A percentile compares a stretch with the other conserved stretches of the same genome.
These are phyloP conservation scores for Metarhizium guizhouense DNA, from an alignment of 2,329 filamentous ascomycete species.

Conservation along the genomic window DNA sequence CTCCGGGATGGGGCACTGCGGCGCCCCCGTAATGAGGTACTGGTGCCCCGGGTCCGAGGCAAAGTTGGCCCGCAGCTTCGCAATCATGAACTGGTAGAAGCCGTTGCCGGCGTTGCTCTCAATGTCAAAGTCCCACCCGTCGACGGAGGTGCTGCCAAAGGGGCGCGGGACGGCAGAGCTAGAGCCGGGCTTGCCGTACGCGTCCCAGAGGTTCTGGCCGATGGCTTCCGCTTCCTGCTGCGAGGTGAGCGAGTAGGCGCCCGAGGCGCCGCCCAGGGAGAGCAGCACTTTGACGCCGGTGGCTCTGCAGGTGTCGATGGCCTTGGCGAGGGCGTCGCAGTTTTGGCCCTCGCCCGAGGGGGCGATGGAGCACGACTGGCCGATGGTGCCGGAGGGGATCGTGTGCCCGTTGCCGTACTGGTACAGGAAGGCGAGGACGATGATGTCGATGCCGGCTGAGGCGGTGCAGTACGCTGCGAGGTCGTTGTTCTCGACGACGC, in stretches of 20 bases:
- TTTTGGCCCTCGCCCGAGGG: conserved; percentile 20
- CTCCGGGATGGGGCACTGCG: conserved; percentile 29
- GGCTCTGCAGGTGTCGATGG: conserved; percentile 14
- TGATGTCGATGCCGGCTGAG: conserved; percentile 29
- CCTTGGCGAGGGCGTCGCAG: conserved; percentile 10
- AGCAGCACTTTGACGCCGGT: conserved; percentile 13
- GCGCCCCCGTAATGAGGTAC: conserved; percentile 37
- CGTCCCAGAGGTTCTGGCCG: conserved; percentile 14
- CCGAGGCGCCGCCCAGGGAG: conserved; percentile 11
- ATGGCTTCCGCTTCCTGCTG: conserved; percentile 12
- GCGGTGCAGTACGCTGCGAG: conserved; percentile 28
- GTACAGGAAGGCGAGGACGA: conserved; percentile 34
- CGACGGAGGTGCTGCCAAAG: conserved; percentile 10
- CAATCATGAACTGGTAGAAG: conserved; percentile 13
- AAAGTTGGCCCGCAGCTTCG: conserved; percentile 14
- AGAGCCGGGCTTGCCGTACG: conserved; percentile 10
- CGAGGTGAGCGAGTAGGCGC: conserved; percentile 12
- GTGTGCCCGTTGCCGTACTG: conserved; percentile 24
- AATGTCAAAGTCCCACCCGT: conserved; percentile 16
- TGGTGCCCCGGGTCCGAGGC: conserved; percentile 2
- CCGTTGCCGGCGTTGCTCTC: conserved; percentile 12
- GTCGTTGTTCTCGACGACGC: conserved; percentile 25
- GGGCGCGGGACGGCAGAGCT: conserved; percentile 5
- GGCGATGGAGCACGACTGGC: conserved; percentile 28
- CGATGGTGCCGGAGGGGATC: conserved; percentile 31